Base-by-base conservation (phyloP, 805 yeast genomes). In the Pichia californica region DNA sequence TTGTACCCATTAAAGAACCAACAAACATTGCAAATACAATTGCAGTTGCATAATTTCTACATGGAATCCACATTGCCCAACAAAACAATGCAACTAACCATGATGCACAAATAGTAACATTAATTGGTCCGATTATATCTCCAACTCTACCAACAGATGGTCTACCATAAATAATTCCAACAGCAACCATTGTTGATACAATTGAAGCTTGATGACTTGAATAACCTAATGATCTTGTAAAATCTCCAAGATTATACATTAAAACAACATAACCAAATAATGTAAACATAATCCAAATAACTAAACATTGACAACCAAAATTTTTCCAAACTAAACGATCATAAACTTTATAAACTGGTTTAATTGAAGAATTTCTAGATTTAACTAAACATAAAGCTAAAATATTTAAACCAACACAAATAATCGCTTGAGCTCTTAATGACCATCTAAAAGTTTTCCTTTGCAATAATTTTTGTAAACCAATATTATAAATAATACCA, bases 251-350 rank as follows among this genome's bases (percentile, higher is more conserved):
- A 29, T 76, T 71, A 57, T 79, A 79, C 56, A 79, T 64, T 33
- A 78, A 63, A 19, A 76, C 71, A 32, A 78, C 83, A 52, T 80
- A 80, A 0, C 84, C 86, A 49, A 79, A 68, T 59, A 76, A 62
- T 10, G 82, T 71, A 38, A 72, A 64, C 40, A 70, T 62, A 13
- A 70, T 61, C 70, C 72, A 70, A 48, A 70, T 61, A 1, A 54
- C 33, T 20, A 59, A 33, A 31, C 55, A 52, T 23, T 48, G 36
- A 40, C 55, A 52, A 0, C 77, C 77, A 31, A 66, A 62, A 27
- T 63, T 58, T 13, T 47, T 40, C 46, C 71, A 58, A 15, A 74
- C 64, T 23, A 54, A 51, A 14, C 38, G 48, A 49, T 79, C 85
- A 52, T 67, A 69, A 6, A 71, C 47, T 15, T 56, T 61, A 45